Conservation (phyloP, 176 grass and related monocot genomes). For the Oryza meridionalis region DNA sequence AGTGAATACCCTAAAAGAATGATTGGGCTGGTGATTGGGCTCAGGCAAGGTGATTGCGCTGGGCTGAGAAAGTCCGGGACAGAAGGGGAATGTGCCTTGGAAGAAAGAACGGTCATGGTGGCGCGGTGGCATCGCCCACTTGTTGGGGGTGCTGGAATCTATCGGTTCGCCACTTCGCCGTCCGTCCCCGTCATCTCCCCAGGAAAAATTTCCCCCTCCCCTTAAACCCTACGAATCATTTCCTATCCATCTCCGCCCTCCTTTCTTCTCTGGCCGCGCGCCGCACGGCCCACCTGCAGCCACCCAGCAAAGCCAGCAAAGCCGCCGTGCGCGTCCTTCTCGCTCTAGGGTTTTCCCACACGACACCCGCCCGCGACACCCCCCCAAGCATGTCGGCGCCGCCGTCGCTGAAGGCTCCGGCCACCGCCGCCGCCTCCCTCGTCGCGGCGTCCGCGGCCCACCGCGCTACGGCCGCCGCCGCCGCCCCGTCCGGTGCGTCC, state of each 20-base stretch:
- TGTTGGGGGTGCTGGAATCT: too few relatives aligned
- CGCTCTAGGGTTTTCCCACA: conserved; percentile 40
- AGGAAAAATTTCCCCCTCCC: not conserved
- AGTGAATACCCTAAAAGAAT: too few relatives aligned
- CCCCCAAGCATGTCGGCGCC: conserved; percentile 38
- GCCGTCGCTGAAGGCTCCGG: conserved; percentile 35
- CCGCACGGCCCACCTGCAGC: conserved; percentile 14
- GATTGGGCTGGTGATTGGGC: too few relatives aligned
- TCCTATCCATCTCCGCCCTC: not conserved
- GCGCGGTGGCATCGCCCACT: too few relatives aligned
- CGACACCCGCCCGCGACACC: not conserved
- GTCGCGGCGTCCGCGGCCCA: not conserved
- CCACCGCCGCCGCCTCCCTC: conserved; percentile 21
- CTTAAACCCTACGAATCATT: conserved; percentile 30
- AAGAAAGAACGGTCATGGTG: too few relatives aligned
- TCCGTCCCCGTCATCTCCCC: too few relatives aligned
- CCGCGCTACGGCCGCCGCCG: not conserved
- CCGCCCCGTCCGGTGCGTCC: not conserved
- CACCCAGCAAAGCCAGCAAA: not conserved
- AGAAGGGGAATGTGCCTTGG: too few relatives aligned
- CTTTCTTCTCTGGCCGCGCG: not conserved
- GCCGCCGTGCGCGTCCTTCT: not conserved
- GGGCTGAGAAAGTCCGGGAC: too few relatives aligned
- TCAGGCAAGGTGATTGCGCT: too few relatives aligned
- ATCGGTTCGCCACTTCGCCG: not conserved